Evolutionary conservation across 1,284 basidiomycete genomes (phyloP), one percentile per base, ranked within the genome.

Genomic region (Cystobasidiaceae sp.): DNA sequence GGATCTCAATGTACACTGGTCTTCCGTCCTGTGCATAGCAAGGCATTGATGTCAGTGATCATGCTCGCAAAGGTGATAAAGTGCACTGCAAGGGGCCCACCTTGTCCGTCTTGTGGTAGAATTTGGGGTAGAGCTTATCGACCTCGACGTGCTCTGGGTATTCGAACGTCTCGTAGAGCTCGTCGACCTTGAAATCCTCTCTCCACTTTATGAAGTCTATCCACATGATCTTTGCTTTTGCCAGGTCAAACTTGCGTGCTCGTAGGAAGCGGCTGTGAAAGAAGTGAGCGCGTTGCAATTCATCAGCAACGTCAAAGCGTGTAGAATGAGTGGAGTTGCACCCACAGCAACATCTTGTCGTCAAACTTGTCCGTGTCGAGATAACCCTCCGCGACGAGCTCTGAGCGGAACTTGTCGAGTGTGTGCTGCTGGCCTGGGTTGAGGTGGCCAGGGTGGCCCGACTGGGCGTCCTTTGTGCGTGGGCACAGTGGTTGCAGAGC

Each of bases 1-100:
- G 86, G 60, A 86, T 87, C 77, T 97, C 93, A 74, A 98, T 86
- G 82, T 97, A 98, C 71, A 98, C 78, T 1, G 96, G 96, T 66
- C 93, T 87, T 21, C 96, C 94, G 69, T 97, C 93, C 88, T 92
- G 74, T 11, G 13, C 25, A 15, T 23, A 25, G 15, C 17, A 54
- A 52, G 21, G 17, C 4, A 7, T 25, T 4, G 48, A 7, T 9
- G 7, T 9, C 17, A 43, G 28, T 54, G 43, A 15, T n/a, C 4
- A 46, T 32, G n/a, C 52, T 1, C 32, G 50, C 37, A 30, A 9
- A 59, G 43, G 28, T 59, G 30, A 27, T 7, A 8, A 61, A 41
- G 19, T 25, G n/a, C 19, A 30, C 34, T 3, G 1, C 21, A 0
- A 13, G 1, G 28, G 6, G 19, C 78, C 34, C 57, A 90, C 90